Conservation (phyloP, 1,284 basidiomycete genomes). For the Irpex rosettiformis region DNA sequence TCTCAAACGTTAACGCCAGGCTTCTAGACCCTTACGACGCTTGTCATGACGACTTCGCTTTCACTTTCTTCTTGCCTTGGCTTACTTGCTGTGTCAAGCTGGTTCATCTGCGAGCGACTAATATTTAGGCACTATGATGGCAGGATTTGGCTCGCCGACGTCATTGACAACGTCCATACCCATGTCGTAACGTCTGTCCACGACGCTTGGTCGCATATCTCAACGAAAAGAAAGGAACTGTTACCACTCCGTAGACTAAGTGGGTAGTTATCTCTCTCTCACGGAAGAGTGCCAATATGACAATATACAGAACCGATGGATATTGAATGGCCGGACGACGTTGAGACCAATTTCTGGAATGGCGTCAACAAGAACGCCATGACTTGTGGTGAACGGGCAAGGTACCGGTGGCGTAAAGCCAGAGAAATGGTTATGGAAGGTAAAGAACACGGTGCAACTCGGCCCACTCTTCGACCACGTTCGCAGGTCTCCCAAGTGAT, state of each 20-base stretch:
- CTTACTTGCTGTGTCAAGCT: slow-evolving; percentile 8
- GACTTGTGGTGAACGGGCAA: neutral
- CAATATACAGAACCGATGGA: too few relatives aligned
- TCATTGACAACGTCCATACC: neutral
- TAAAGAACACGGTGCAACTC: neutral
- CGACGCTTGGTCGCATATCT: too few relatives aligned
- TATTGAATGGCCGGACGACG: neutral
- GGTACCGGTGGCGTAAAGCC: neutral
- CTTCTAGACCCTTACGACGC: too few relatives aligned
- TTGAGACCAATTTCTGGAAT: neutral
- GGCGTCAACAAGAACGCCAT: neutral
- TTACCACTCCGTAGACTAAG: too few relatives aligned
- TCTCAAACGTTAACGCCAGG: slow-evolving; percentile 2
- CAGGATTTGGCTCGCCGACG: slow-evolving; percentile 11
- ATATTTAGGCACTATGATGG: slow-evolving; percentile 8
- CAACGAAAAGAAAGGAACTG: too few relatives aligned
- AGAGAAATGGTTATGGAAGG: neutral
- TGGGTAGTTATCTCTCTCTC: too few relatives aligned
- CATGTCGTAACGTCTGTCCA: too few relatives aligned
- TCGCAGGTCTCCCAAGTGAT: neutral
- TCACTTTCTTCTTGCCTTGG: slow-evolving; percentile 10
- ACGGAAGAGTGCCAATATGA: too few relatives aligned
- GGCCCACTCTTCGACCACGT: neutral
- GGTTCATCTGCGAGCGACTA: slow-evolving; percentile 12
- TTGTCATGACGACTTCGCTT: slow-evolving; percentile 9